phyloP scores from a whole-genome alignment of 768 basidiomycete genomes.

The Boletus rufocinnamomeus region DNA sequence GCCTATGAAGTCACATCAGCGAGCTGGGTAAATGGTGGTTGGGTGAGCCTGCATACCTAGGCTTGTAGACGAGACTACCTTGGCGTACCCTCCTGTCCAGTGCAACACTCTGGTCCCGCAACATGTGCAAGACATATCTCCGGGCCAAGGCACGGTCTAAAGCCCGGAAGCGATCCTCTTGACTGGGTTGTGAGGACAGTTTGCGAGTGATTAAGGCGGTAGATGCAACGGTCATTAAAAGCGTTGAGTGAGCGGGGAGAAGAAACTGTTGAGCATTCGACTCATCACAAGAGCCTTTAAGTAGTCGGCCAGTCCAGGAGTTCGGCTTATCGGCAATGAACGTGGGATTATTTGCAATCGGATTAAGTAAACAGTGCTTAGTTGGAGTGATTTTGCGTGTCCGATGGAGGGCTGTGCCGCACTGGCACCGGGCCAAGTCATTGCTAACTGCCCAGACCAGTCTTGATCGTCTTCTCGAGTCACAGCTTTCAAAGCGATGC shows the following conservation, averaged over 20 bases:
- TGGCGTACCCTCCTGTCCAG: constrained; percentile 25
- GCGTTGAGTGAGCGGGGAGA: neutral
- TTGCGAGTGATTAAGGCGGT: constrained; percentile 24
- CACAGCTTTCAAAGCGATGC: constrained; percentile 5
- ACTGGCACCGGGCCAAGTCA: neutral
- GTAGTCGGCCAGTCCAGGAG: neutral
- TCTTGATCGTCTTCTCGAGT: neutral
- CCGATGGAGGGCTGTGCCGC: neutral
- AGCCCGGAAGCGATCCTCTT: constrained; percentile 33
- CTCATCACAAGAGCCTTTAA: neutral
- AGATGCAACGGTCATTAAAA: constrained; percentile 29
- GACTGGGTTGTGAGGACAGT: constrained; percentile 25
- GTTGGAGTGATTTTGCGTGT: too few species aligned
- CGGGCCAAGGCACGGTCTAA: constrained; percentile 35
- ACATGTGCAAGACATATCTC: constrained; percentile 28
- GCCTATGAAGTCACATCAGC: constrained; percentile 29
- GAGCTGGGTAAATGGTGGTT: neutral
- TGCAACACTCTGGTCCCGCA: constrained; percentile 24
- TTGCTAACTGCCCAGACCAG: neutral
- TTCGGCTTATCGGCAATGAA: too few species aligned
- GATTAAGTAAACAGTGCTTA: too few species aligned
- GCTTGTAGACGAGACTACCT: constrained; percentile 35
- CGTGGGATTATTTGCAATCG: too few species aligned
- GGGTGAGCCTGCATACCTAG: constrained; percentile 27
- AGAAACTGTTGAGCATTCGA: neutral